Conservation (phyloP, 176 grass and related monocot species). For the Aegilops umbellulata region DNA sequence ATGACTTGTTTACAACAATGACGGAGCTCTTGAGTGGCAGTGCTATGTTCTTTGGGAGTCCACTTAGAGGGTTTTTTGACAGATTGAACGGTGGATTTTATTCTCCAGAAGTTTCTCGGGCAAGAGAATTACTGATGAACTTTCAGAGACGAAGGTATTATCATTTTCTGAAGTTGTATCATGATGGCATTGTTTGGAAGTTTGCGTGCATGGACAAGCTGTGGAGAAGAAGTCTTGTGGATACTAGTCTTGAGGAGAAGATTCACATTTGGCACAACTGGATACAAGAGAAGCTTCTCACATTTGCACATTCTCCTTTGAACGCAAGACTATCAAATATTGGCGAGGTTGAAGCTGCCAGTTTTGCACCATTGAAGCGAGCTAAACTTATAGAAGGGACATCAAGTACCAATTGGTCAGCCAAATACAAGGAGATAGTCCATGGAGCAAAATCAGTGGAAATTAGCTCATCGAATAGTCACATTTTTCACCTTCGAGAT, state of each 20-base stretch:
- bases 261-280: conserved; percentile 43
- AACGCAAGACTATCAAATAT: conserved; percentile 34
- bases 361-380: conserved; percentile 39
- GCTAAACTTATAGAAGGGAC: conserved; percentile 32
- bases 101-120: conserved; percentile 63
- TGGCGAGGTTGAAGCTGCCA: conserved; percentile 8
- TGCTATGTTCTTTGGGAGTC: conserved; percentile 76
- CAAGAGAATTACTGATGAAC: conserved; percentile 49
- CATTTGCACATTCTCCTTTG: conserved; percentile 48
- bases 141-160: conserved; percentile 66
- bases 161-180: conserved; percentile 63
- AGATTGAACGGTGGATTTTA: conserved; percentile 69
- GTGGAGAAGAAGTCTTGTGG: conserved; percentile 33
- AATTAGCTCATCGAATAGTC: conserved; percentile 35
- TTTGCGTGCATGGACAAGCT: conserved; percentile 50
- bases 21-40: conserved; percentile 58
- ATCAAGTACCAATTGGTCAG: conserved; percentile 23
- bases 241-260: conserved; percentile 34
- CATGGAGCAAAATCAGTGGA: conserved; percentile 37
- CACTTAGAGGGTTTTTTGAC: conserved; percentile 43
- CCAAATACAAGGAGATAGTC: conserved; percentile 38
- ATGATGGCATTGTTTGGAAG: conserved; percentile 49
- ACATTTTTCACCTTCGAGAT: background rate
- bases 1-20: conserved; percentile 50
- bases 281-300: conserved; percentile 29